Evolutionary conservation across 2,329 filamentous ascomycete species (phyloP), one percentile per base, ranked within the genome.

Genomic region (Beauveria rudraprayagi): DNA sequence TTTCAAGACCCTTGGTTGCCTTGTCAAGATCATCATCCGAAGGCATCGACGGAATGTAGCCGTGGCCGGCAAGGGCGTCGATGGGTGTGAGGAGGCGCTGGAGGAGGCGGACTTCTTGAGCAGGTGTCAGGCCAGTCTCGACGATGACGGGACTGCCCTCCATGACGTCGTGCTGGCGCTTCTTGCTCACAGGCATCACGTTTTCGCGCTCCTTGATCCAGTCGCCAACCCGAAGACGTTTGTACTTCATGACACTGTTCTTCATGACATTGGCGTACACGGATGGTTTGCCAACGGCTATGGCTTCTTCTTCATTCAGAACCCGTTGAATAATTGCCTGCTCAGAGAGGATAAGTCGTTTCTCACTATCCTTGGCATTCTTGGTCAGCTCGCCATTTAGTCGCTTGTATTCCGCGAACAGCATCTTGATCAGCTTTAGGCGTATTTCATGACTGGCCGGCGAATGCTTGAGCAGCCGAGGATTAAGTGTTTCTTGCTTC

Each of bases 221-320:
- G 52, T 90, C 82, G 3, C 81, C 78, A 3, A 84, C 70, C 0
- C 78, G 79, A 89, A 96, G 92, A 64, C 88, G 88, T 69, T 88
- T 91, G 70, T 92, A 86, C 48, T 80, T 80, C 67, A 89, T 81
- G 62, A 97, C 88, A 40, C 86, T 86, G 65, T 91, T 89, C 70
- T 92, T 95, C 71, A 97, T 85, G 28, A 92, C 78, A 67, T 96
- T 96, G 8, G 82, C 78, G 69, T 99, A 99, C 30, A 97, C 84
- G 0, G 81, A 74, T 1, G 81, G 76, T 63, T 87, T 87, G 17
- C 87, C 84, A 14, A 78, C 79, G 1, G 92, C 92, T 8, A 85
- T 77, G 41, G 83, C 83, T 70, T 96, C 86, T 74, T 99, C 95
- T 63, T 92, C 85, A 66, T 93, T 88, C 1, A 93, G 76, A 0